Conservation (phyloP, 768 basidiomycete genomes). For the Auricularia sp. region DNA sequence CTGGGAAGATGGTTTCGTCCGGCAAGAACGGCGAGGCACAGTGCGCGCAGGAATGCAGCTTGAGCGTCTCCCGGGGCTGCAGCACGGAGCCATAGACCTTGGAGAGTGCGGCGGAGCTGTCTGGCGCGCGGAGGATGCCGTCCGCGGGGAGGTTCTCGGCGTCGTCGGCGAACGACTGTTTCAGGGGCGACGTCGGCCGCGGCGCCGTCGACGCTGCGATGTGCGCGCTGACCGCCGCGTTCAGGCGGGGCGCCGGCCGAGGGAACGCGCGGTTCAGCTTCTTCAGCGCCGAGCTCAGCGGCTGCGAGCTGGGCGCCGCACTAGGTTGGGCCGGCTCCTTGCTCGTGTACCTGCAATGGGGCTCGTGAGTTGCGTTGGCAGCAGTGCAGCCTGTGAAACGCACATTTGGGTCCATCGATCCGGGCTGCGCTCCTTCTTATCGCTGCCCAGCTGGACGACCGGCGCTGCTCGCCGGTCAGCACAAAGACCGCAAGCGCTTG, state of each 20-base stretch:
- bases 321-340: slow-evolving; percentile 1
- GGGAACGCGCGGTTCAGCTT: slow-evolving; percentile 25
- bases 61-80: slow-evolving; percentile 65
- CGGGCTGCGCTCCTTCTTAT: slow-evolving; percentile 30
- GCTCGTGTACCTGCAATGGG: slow-evolving; percentile 11
- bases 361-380: neutral
- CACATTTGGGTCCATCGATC: slow-evolving; percentile 81
- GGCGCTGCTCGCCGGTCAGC: slow-evolving; percentile 1
- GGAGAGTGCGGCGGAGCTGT: slow-evolving; percentile 44
- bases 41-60: slow-evolving; percentile 54
- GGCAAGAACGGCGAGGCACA: slow-evolving; percentile 61
- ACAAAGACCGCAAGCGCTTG: neutral
- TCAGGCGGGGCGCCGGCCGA: slow-evolving; percentile 29
- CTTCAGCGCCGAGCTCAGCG: slow-evolving; percentile 29
- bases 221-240: slow-evolving; percentile 41
- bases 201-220: slow-evolving; percentile 42
- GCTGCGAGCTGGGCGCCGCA: slow-evolving; percentile 8
- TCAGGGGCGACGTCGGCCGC: slow-evolving; percentile 50
- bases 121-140: slow-evolving; percentile 50
- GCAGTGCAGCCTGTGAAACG: neutral
- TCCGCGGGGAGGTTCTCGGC: slow-evolving; percentile 26
- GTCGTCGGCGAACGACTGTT: slow-evolving; percentile 23
- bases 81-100: slow-evolving; percentile 81
- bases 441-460: slow-evolving; percentile 40
- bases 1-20: slow-evolving; percentile 80